Evolutionary conservation across 2,329 filamentous ascomycete species (phyloP).

Genomic region (Aspergillus pseudonomiae): DNA sequence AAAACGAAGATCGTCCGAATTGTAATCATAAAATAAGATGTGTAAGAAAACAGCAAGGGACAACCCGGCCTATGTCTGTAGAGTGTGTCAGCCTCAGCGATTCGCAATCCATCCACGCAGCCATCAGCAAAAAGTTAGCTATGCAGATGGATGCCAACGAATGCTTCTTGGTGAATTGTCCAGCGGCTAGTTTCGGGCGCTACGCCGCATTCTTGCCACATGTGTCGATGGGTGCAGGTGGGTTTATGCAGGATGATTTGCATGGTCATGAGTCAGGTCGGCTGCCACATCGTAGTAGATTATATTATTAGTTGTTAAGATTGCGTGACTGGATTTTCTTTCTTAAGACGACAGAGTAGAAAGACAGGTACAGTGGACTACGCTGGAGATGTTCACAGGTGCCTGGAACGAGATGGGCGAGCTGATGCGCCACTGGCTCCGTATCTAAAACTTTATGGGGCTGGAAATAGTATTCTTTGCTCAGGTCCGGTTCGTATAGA

Average conservation of each 20-base stretch:
- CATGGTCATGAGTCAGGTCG: not conserved
- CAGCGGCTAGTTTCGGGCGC: constrained; percentile 4
- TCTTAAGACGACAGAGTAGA: not conserved
- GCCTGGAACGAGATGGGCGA: not conserved
- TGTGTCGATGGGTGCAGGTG: not conserved
- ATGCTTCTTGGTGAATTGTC: constrained; percentile 4
- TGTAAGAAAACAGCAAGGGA: not conserved
- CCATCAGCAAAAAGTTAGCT: not conserved
- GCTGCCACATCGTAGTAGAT: not conserved
- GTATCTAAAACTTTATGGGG: not conserved
- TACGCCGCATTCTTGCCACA: not conserved
- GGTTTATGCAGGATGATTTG: not conserved
- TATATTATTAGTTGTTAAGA: not conserved
- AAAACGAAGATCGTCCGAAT: no score
- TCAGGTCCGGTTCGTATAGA: constrained; percentile 1
- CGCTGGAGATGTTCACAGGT: not conserved
- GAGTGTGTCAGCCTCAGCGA: constrained; percentile 3
- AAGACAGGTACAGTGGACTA: not conserved
- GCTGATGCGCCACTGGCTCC: not conserved
- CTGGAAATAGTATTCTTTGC: not conserved
- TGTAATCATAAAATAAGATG: not conserved
- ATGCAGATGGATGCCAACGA: not conserved
- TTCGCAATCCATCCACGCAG: not conserved
- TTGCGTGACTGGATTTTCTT: not conserved
- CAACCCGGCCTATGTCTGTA: not conserved